These are phyloP conservation scores for Verbascum thapsus DNA, from an alignment of 257 asterid genomes.

Conservation along the genomic window DNA sequence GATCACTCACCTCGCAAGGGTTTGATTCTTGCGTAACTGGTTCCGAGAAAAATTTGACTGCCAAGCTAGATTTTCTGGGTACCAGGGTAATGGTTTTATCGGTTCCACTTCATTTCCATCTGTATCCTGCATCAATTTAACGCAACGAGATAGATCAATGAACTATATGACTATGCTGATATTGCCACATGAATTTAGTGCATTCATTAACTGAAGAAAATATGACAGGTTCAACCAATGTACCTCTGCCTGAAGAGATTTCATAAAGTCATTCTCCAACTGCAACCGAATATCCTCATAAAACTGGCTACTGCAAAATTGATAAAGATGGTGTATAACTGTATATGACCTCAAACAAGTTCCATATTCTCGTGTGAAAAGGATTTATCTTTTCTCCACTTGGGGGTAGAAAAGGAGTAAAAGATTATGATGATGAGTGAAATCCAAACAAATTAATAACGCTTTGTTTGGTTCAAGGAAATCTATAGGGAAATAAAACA, in stretches of 20 bases:
- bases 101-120: conserved; percentile 79
- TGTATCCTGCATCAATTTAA: conserved; percentile 48
- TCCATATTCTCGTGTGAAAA: neutral
- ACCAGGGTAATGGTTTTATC: conserved; percentile 87
- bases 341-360: conserved; percentile 4
- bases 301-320: conserved; percentile 79
- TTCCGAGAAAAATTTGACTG: conserved; percentile 92
- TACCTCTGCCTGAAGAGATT: conserved; percentile 89
- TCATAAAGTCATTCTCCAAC: conserved; percentile 82
- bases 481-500: too few relatives aligned
- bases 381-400: neutral
- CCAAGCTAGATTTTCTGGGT: conserved; percentile 97
- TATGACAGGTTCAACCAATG: conserved; percentile 19
- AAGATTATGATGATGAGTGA: conserved; percentile 14
- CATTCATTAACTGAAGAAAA: conserved; percentile 9
- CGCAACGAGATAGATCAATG: neutral
- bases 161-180: conserved; percentile 1
- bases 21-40: conserved; percentile 85
- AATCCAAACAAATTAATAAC: too few relatives aligned
- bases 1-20: conserved; percentile 81
- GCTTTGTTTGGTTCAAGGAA: too few relatives aligned
- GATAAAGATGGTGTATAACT: conserved; percentile 16
- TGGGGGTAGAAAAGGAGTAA: neutral
- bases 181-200: conserved; percentile 4
- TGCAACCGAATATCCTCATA: conserved; percentile 66